Base-by-base conservation (phyloP, 345 rosid genomes). In the Populus simonii region DNA sequence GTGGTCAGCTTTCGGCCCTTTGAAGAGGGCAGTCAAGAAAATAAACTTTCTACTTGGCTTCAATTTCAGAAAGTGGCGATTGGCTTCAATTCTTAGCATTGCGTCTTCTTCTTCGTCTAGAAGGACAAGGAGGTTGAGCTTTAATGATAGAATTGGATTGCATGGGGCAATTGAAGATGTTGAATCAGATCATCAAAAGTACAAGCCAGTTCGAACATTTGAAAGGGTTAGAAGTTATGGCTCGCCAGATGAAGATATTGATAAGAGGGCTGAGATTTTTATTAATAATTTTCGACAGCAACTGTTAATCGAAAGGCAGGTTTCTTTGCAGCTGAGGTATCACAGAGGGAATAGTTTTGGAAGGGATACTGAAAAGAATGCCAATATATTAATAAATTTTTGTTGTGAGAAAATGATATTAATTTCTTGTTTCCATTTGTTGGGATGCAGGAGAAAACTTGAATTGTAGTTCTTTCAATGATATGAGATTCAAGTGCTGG, bases 281-380 rank as follows among this genome's bases (percentile, higher is more conserved):
- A 87, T 89, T 22, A 10, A 81, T 10, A 89, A 82, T 33, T 89
- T 87, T 72, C 85, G 84, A 51, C 87, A 80, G 15, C 85, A 29
- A n/a, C 88, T 85, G 75, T 49, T 68, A 78, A 68, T 79, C 15
- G 88, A 88, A 49, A 71, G 85, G 61, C 88, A 86, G 77, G 70
- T 85, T 70, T 88, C 89, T 47, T 71, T 86, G 84, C 66, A 82
- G 78, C 75, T 79, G 27, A 77, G 76, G 5, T 87, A 89, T 49
- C 27, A 53, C 73, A 68, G 62, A 41, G 80, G 72, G 25, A 74
- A 74, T 4, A 82, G 80, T 77, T 78, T 79, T 74, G 39, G 51
- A 1, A 69, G 72, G 71, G 71, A 68, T 68, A 38, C 35, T 73
- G 47, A 39, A 39, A 5, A n/a, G 15, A 59, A n/a, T 59, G 29